Evolutionary conservation across 2,329 filamentous ascomycete species (phyloP), one percentile per base, ranked within the genome.

Genomic region (Colletotrichum echinochloae): DNA sequence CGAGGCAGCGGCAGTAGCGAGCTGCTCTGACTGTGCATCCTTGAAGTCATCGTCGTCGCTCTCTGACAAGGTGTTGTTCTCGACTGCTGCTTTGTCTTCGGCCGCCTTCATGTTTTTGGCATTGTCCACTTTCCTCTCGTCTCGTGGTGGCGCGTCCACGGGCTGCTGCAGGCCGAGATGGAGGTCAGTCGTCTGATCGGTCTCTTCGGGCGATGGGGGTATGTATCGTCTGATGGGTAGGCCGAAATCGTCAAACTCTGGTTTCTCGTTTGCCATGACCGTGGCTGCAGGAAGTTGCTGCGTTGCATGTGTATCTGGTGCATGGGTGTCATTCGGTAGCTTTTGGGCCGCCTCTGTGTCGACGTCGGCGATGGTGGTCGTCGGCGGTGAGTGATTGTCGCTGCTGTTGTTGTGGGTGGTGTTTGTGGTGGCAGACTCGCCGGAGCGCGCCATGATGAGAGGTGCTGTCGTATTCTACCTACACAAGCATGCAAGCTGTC

Each of bases 201-300:
- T 60, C 48, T 64, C 68, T 51, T 72, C 65, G n/a, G 63, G 60
- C 14, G 71, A 56, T 39, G 81, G 79, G 64, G 78, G 80, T 75
- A 79, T 75, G 75, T 79, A 85, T 75, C 84, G 87, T 77, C 84
- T 85, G 72, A 91, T 86, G 23, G 91, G 91, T 73, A 94, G 81
- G 60, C 91, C 91, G 78, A 93, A 94, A 74, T 94, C 91, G 78
- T 94, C 91, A 70, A 90, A 81, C 76, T 91, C 88, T 60, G 77
- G 78, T 67, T 74, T 76, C 72, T 75, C 76, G 71, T 76, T 74
- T 72, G 77, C 75, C 76, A 78, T 80, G 73, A 54, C 73, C 67
- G 71, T 69, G 73, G 68, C 73, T 65, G 71, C 68, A 72, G 68
- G 71, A 54, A 66, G 66, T 64, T 70, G 75, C 75, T 79, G 79